These are phyloP conservation scores for Davidsoniella virescens DNA, from an alignment of 2,329 filamentous ascomycete genomes.

Conservation along the genomic window DNA sequence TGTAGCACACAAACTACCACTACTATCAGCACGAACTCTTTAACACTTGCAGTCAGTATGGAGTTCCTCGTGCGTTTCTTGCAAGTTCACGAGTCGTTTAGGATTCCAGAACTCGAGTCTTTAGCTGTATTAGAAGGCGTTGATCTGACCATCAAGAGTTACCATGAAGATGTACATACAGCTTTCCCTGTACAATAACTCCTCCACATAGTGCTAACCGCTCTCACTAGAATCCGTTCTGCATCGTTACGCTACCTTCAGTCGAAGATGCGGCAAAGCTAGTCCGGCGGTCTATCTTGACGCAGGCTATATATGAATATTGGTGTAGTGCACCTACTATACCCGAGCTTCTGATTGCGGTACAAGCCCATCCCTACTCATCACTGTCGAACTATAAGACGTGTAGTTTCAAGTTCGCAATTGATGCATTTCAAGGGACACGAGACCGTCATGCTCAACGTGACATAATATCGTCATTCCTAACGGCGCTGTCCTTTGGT, in stretches of 20 bases:
- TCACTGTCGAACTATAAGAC: conserved; percentile 33
- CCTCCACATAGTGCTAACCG: conserved; percentile 15
- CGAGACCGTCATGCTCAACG: conserved; percentile 46
- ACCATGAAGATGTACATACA: conserved; percentile 49
- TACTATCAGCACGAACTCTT: neutral
- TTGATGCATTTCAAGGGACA: conserved; percentile 70
- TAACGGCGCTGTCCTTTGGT: conserved; percentile 53
- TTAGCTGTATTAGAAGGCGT: conserved; percentile 54
- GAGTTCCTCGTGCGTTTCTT: conserved; percentile 81
- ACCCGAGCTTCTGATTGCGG: conserved; percentile 44
- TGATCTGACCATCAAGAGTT: conserved; percentile 55
- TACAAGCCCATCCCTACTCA: neutral
- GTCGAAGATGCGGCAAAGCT: conserved; percentile 48
- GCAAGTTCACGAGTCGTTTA: conserved; percentile 83
- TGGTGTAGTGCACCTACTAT: conserved; percentile 64
- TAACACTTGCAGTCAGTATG: conserved; percentile 23
- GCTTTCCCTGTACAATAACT: neutral
- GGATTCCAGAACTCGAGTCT: conserved; percentile 66
- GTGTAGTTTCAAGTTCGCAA: conserved; percentile 62
- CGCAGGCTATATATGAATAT: conserved; percentile 71
- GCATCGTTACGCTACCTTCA: conserved; percentile 54
- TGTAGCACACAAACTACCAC: neutral
- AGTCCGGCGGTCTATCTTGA: conserved; percentile 62
- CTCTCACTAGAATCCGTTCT: conserved; percentile 60
- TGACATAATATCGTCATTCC: conserved; percentile 67